Percentiles rank a stretch among this genome's conserved stretches.
Conservation (phyloP, 2,329 filamentous ascomycete species). For the Fusarium armeniacum region DNA sequence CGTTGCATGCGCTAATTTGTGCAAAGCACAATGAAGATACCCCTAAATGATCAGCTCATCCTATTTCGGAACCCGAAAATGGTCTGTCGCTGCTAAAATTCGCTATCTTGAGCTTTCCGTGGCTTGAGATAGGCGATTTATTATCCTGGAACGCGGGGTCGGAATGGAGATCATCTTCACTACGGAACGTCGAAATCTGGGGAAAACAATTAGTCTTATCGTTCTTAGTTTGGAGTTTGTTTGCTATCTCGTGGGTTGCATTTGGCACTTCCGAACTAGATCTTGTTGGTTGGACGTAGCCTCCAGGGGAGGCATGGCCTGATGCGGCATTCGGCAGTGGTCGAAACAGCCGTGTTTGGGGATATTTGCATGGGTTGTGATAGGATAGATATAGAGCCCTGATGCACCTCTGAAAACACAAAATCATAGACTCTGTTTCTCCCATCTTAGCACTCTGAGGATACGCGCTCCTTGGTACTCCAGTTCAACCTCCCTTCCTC, state of each 20-base stretch:
- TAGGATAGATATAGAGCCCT: constrained; percentile 20
- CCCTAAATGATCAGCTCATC: neutral
- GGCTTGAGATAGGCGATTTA: constrained; percentile 2
- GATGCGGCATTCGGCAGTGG: neutral
- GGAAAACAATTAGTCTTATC: constrained; percentile 29
- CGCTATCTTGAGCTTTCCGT: neutral
- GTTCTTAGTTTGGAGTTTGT: neutral
- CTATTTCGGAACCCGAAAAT: neutral
- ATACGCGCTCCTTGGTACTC: neutral
- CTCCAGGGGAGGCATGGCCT: neutral
- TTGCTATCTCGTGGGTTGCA: neutral
- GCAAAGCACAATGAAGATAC: neutral
- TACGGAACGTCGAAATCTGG: constrained; percentile 33
- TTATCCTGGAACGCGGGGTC: constrained; percentile 2
- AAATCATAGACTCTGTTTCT: neutral
- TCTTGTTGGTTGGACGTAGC: neutral
- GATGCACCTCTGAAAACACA: constrained; percentile 8
- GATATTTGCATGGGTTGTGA: neutral
- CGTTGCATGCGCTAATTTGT: neutral
- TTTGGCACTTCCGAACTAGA: neutral
- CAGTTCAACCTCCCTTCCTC: neutral
- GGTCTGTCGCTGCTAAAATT: neutral
- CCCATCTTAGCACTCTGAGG: neutral
- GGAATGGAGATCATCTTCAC: constrained; percentile 1
- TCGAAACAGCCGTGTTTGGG: neutral